Conservation (phyloP, 2,329 filamentous ascomycete genomes). For the Penicillium brasilianum region DNA sequence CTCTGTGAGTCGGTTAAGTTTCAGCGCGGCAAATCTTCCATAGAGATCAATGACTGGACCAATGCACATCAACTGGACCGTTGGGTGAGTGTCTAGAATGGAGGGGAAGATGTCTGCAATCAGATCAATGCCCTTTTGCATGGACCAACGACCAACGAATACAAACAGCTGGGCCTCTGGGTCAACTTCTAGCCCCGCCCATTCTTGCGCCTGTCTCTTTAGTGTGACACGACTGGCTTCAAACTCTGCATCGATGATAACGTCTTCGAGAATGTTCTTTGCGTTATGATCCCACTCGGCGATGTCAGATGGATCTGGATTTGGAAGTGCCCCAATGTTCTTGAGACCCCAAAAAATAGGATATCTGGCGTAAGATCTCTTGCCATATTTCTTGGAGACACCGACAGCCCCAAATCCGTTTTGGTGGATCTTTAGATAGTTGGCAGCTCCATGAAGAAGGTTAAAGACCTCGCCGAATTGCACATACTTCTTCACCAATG, state of each 20-base stretch:
- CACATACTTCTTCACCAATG: constrained; percentile 57
- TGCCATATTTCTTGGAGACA: constrained; percentile 71
- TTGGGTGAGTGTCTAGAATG: constrained; percentile 63
- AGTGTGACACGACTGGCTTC: constrained; percentile 60
- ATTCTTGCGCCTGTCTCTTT: constrained; percentile 69
- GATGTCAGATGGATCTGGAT: constrained; percentile 68
- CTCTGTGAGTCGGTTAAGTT: constrained; percentile 67
- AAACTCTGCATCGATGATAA: constrained; percentile 59
- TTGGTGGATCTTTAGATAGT: constrained; percentile 69
- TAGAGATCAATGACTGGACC: constrained; percentile 71
- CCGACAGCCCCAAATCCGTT: constrained; percentile 70
- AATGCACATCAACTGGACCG: constrained; percentile 66
- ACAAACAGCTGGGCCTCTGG: constrained; percentile 69
- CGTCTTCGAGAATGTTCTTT: constrained; percentile 51
- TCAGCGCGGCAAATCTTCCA: constrained; percentile 69
- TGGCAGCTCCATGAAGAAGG: constrained; percentile 67
- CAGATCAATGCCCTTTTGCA: constrained; percentile 71
- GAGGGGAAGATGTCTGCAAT: constrained; percentile 70
- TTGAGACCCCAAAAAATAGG: constrained; percentile 72
- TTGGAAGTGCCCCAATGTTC: constrained; percentile 66
- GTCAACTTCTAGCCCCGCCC: constrained; percentile 67
- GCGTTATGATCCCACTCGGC: constrained; percentile 63
- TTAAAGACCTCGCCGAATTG: constrained; percentile 74
- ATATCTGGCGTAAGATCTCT: constrained; percentile 68
- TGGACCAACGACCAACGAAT: constrained; percentile 71